phyloP scores from a whole-genome alignment of 805 yeast genomes.

The Saccharomyces eubayanus region DNA sequence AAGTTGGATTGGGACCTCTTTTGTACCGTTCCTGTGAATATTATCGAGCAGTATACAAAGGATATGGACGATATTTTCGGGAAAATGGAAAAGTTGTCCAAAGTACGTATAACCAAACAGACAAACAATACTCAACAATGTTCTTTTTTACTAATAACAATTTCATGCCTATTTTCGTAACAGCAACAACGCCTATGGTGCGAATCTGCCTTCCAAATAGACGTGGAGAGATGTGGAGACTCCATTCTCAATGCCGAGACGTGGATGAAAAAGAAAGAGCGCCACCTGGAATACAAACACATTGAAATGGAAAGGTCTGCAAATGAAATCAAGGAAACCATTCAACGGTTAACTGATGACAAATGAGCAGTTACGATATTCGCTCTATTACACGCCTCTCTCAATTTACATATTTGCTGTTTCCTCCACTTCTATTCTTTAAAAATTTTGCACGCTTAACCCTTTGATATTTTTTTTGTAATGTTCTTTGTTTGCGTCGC shows the following conservation, averaged over 20 bases:
- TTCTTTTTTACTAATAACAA: neutral
- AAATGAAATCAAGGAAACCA: conserved; percentile 22
- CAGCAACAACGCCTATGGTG: conserved; percentile 28
- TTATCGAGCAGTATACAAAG: conserved; percentile 26
- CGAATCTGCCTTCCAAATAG: conserved; percentile 28
- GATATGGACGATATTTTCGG: conserved; percentile 18
- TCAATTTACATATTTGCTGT: neutral
- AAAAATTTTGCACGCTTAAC: neutral
- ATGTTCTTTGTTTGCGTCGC: neutral
- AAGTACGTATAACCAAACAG: conserved; percentile 12
- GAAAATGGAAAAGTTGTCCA: conserved; percentile 19
- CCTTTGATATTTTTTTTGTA: neutral
- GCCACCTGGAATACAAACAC: conserved; percentile 16
- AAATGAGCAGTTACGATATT: conserved; percentile 1
- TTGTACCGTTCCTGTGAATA: conserved; percentile 23
- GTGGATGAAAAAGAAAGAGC: conserved; percentile 25
- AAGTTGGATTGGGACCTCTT: conserved; percentile 27
- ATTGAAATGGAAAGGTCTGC: conserved; percentile 21
- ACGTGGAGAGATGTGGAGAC: conserved; percentile 25
- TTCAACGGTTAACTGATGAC: conserved; percentile 15
- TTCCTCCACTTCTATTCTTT: neutral
- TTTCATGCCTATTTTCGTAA: neutral
- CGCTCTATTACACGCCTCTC: neutral
- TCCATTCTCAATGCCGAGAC: conserved; percentile 21
- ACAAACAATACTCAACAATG: neutral